A percentile compares a stretch with the other conserved stretches of the same genome.
These are phyloP conservation scores for Chytriomyces confervae DNA, from an alignment of 192 early-diverging fungal genomes.

Conservation along the genomic window DNA sequence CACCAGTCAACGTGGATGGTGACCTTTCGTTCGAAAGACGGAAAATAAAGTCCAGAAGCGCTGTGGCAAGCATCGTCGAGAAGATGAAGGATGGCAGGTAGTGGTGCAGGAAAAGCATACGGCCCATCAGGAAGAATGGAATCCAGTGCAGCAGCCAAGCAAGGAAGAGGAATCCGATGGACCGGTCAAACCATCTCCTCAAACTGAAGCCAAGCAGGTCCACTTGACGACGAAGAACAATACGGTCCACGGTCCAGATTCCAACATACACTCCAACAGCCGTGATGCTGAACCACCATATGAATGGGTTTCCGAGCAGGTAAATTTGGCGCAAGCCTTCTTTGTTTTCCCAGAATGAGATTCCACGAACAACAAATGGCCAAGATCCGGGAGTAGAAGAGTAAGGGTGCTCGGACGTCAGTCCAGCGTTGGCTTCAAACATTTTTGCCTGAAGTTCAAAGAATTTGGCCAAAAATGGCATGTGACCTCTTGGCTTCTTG, in stretches of 20 bases:
- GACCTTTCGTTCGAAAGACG: conserved; percentile 26
- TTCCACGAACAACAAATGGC: conserved; percentile 85
- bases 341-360: conserved; percentile 90
- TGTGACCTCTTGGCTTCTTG: conserved; percentile 60
- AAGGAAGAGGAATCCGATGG: conserved; percentile 80
- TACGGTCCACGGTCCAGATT: conserved; percentile 70
- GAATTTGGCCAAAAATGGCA: conserved; percentile 84
- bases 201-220: conserved; percentile 61
- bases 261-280: conserved; percentile 67
- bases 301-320: conserved; percentile 86
- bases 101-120: conserved; percentile 93
- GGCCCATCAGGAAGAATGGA: conserved; percentile 92
- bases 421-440: conserved; percentile 86
- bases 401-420: conserved; percentile 93
- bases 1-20: conserved; percentile 14
- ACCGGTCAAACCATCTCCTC: conserved; percentile 60
- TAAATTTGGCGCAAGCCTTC: conserved; percentile 84
- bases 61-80: conserved; percentile 76
- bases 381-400: conserved; percentile 86
- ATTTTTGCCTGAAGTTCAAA: conserved; percentile 87
- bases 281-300: conserved; percentile 77
- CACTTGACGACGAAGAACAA: conserved; percentile 76
- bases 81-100: conserved; percentile 89
- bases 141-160: conserved; percentile 87
- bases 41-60: conserved; percentile 75